Evolutionary conservation across 1,284 basidiomycete genomes (phyloP), one percentile per base, ranked within the genome.

Genomic region (Leccinum discolor): DNA sequence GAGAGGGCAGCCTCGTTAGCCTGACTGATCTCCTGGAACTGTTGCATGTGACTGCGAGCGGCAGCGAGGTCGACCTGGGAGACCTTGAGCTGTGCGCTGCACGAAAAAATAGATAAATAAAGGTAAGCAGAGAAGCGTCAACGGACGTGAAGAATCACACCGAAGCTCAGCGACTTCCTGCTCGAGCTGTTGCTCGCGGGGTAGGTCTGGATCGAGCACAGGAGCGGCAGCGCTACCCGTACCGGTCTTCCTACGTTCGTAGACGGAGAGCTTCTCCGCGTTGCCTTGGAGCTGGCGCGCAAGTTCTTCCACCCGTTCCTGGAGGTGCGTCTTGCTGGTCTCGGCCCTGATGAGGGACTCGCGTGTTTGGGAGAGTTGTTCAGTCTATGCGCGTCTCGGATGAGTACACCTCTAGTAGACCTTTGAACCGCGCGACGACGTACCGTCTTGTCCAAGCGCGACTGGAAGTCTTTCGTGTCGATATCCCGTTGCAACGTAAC

Each of bases 221-320:
- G 79, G 72, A 32, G 76, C 72, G 12, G 71, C 69, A 4, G 75
- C 68, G 16, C 73, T 70, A 4, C 50, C 18, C 11, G 77, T 70
- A 60, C 78, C 67, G 1, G 61, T 77, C 0, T 87, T 74, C 59
- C 92, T 83, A 23, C 93, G 87, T 75, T 96, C 94, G 71, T 95
- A 96, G 2, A 96, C 91, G 4, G 92, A 83, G 26, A 96, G 84
- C 78, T 94, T 95, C 81, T 95, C 93, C 63, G 89, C 86, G 66
- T 89, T 89, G 44, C 92, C 89, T 68, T 91, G 88, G 8, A 94
- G 78, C 70, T 93, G 90, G 59, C 86, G 85, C 5, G 82, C 80
- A 16, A 96, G 80, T 50, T 93, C 90, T 21, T 89, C 87, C 3
- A 92, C 85, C 35, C 91, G 90, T 67, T 90, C 86, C 74, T 94